Percentiles rank a stretch among this genome's conserved stretches.
phyloP scores from a whole-genome alignment of 2,329 filamentous ascomycete genomes.

The Sclerotinia borealis region DNA sequence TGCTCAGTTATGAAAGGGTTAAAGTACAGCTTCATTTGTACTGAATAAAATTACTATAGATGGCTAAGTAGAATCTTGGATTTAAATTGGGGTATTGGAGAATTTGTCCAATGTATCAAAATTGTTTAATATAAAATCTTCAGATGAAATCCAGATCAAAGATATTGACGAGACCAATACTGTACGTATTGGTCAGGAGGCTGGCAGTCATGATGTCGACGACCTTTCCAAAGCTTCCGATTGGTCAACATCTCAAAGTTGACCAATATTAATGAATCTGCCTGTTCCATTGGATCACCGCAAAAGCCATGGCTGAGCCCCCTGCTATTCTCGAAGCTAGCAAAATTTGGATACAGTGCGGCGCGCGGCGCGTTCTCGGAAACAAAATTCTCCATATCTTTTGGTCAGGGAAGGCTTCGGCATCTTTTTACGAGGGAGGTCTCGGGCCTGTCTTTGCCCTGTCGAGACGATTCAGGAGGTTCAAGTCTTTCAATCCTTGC shows the following conservation, averaged over 20 bases:
- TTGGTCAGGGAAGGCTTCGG: conserved; percentile 2
- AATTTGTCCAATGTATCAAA: neutral
- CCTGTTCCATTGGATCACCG: neutral
- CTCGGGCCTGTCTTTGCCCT: conserved; percentile 3
- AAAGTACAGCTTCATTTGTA: neutral
- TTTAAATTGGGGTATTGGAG: neutral
- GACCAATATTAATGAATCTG: neutral
- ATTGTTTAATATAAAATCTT: neutral
- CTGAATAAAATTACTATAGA: neutral
- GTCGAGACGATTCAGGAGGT: neutral
- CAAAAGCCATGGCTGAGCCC: neutral
- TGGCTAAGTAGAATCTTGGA: neutral
- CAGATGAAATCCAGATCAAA: neutral
- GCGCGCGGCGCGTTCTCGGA: conserved; percentile 1
- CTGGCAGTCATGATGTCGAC: conserved; percentile 3
- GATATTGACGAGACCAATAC: neutral
- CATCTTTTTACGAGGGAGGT: conserved; percentile 6
- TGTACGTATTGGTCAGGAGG: conserved; percentile 12
- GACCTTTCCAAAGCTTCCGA: neutral
- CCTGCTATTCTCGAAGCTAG: neutral
- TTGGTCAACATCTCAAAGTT: neutral
- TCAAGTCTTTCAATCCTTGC: neutral
- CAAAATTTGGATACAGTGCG: neutral
- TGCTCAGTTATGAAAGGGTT: neutral
- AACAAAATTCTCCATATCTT: conserved; percentile 7